These are phyloP conservation scores for Phaseolus lunatus DNA, from an alignment of 306 rosid species.

Conservation along the genomic window DNA sequence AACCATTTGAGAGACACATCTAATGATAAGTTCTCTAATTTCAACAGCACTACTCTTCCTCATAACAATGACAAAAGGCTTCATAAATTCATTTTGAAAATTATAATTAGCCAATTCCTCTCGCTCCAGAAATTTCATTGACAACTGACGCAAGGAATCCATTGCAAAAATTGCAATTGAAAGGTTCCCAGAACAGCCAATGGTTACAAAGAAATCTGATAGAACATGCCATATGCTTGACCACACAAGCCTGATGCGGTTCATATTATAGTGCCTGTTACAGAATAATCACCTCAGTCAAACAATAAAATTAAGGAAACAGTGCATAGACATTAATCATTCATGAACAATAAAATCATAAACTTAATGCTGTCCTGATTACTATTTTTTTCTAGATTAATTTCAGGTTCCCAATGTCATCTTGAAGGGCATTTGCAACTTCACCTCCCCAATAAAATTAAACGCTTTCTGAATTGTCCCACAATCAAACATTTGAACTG, in stretches of 20 bases:
- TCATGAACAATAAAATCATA: slow-evolving; percentile 33
- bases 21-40: slow-evolving; percentile 92
- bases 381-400: neutral
- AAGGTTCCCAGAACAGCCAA: slow-evolving; percentile 97
- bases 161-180: slow-evolving; percentile 98
- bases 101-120: slow-evolving; percentile 98
- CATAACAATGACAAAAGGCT: slow-evolving; percentile 98
- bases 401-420: slow-evolving; percentile 30
- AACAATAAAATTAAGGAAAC: slow-evolving; percentile 37
- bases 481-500: slow-evolving; percentile 14
- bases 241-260: slow-evolving; percentile 99
- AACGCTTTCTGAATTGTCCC: slow-evolving; percentile 12
- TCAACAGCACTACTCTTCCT: slow-evolving; percentile 96
- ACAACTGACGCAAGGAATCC: slow-evolving; percentile 98
- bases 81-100: slow-evolving; percentile 99
- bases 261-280: slow-evolving; percentile 98
- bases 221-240: slow-evolving; percentile 99
- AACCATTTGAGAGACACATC: slow-evolving; percentile 99
- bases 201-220: slow-evolving; percentile 95
- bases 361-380: slow-evolving; percentile 23
- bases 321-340: slow-evolving; percentile 20
- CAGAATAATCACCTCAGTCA: slow-evolving; percentile 50
- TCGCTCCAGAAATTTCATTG: slow-evolving; percentile 97
- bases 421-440: slow-evolving; percentile 30
- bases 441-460: slow-evolving; percentile 27